Percentiles rank a stretch among this genome's conserved stretches.
phyloP scores from a whole-genome alignment of 306 rosid genomes.

The Cucumis hystrix region DNA sequence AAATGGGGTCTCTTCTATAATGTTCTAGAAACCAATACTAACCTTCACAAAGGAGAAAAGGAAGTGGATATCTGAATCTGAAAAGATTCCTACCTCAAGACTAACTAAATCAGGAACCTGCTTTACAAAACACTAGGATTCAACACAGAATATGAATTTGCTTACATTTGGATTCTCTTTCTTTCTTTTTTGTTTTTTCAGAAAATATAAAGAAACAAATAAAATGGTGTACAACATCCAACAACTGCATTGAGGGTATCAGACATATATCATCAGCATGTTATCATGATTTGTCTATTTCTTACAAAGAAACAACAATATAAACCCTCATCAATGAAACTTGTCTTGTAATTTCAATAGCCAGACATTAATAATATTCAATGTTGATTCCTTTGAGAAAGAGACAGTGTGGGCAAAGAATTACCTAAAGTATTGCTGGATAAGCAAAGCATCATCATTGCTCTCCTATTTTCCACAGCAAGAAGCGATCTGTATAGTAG shows the following conservation, averaged over 20 bases:
- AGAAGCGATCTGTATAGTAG: background rate
- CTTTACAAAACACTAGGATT: background rate
- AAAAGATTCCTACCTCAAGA: background rate
- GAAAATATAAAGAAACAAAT: background rate
- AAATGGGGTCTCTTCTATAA: background rate
- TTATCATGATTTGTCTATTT: background rate
- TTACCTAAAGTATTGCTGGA: background rate
- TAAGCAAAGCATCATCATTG: background rate
- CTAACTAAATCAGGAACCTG: background rate
- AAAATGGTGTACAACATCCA: background rate
- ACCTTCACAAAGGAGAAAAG: background rate
- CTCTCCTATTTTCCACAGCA: background rate
- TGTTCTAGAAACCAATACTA: background rate
- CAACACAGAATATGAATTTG: background rate
- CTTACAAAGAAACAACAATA: background rate
- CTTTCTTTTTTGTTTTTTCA: background rate
- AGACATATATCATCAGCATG: background rate
- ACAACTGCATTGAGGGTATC: background rate
- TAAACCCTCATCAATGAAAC: background rate
- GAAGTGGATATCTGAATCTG: background rate
- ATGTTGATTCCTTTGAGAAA: background rate
- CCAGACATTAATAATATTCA: background rate
- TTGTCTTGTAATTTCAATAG: background rate
- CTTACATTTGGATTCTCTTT: background rate
- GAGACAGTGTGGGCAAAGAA: background rate